Evolutionary conservation across 1,284 basidiomycete genomes (phyloP), one percentile per base, ranked within the genome.

Genomic region (Hemileccinum hortonii): DNA sequence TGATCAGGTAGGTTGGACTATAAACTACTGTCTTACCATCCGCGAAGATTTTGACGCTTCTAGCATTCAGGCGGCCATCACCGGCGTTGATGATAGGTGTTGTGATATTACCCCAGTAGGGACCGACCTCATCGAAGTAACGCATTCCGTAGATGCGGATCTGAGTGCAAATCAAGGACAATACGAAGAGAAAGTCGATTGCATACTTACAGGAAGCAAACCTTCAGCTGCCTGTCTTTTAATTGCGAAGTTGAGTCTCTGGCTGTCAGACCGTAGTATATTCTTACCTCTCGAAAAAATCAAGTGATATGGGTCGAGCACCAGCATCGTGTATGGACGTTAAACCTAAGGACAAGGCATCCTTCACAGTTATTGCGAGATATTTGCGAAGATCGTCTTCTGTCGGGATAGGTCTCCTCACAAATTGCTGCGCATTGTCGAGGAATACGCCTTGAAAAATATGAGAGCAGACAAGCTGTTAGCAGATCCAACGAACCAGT

Each of bases 41-140:
- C 16, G 87, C 88, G 68, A 96, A 94, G 12, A 97, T 85, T 71
- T 97, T 98, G 59, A 96, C 86, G 53, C 90, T 89, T 26, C 90
- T 83, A 16, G 87, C 79, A 24, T 77, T 86, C 19, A 94, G 75
- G 41, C 85, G 78, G 33, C 79, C 81, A 61, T 85, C 78, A 3
- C 76, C 81, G 29, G 74, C 74, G 39, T 76, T 76, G 47, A 86
- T 73, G 12, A 90, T 71, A 51, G 81, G 82, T 43, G 77, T 70
- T 1, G 81, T 77, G 15, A 72, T 72, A 57, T 90, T 82, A 21
- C 90, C 91, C 80, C 90, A 92, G 63, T 91, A 95, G n/a, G 78
- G 73, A 30, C 78, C 77, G 33, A 75, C 77, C 59, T 92, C 86
- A 58, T 87, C 75, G 61, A 86, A 88, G 58, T 78, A 82, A 18